Evolutionary conservation across 192 early-diverging fungal species (phyloP), one percentile per base, ranked within the genome.

Genomic region (Backusella tarrabulga): DNA sequence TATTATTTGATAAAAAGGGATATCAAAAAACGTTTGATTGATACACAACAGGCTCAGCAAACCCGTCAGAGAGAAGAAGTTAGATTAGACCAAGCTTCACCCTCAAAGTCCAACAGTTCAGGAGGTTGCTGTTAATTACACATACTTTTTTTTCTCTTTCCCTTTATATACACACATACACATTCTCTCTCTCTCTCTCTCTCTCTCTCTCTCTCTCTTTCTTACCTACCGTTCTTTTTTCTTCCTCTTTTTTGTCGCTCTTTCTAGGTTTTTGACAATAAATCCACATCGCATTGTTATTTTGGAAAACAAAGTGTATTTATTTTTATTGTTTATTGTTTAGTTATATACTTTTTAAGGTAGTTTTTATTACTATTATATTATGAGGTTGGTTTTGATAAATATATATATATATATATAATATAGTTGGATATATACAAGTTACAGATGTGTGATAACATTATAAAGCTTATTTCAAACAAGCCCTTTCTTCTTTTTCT

Each of bases 11-110:
- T 1, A 26, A 71, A 80, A 66, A 96, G 95, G 77, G 97, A 99
- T 79, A 98, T 99, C 89, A 99, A 99, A 86, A 97, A 95, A 88
- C 94, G 97, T 40, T 87, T 99, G 80, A 97, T 99, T 78, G 97
- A 99, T 83, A 93, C 95, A 17, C 88, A 91, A 34, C 87, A 92
- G 46, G 83, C 80, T 14, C 80, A 82, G 34, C 80, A 82, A 52
- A 60, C 77, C 17, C 73, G 77, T 26, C 77, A 76, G 21, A 77
- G 66, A 38, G 80, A 82, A 56, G 80, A 82, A 40, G 80, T 82
- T 3, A 77, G 70, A 44, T 67, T 82, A 42, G 80, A 82, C 38
- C 63, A 60, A 36, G 41, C 63, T 74, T 42, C 81, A 26, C 38
- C 56, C 32, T 60, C n/a, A n/a, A 72, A 72, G 35, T 52, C 74